Evolutionary conservation across 768 basidiomycete genomes (phyloP), one percentile per base, ranked within the genome.

Genomic region (Mycena venus): DNA sequence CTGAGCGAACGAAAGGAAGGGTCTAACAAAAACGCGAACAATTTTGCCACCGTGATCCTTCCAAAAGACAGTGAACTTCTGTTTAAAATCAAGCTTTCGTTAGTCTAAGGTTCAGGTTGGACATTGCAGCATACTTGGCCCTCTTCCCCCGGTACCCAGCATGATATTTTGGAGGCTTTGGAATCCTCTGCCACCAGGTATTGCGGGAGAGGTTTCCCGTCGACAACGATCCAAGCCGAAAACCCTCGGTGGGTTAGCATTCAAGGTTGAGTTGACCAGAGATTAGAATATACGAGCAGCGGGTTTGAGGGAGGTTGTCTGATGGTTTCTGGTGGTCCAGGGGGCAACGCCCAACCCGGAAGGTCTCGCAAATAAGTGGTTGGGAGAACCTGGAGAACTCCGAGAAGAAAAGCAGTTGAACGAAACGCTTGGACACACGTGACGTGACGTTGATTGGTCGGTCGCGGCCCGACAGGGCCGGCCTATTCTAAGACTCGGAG

Each of bases 51-150:
- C 92, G 68, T 88, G 84, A 77, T 94, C 93, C 47, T 84, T 86
- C 93, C 93, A 94, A 76, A 90, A 87, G 0, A 94, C 88, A 4
- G 85, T 84, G 80, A 94, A 94, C 7, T 75, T 80, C 92, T 94
- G 27, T 19, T 29, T 56, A 31, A 47, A 75, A 66, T 64, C 27
- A 12, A 12, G 23, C 31, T 12, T n/a, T 72, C 25, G 53, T 74
- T 21, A 25, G 68, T 21, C 31, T 58, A n/a, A 27, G 58, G 62
- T 68, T 23, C 38, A n/a, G 63, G 31, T 44, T 27, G 76, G 25
- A 25, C 56, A 21, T 5, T n/a, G 38, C 27, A 8, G 8, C 27
- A 51, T 70, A 91, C 92, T 85, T 91, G 87, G 29, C 91, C 92
- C 29, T 84, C 84, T 61, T 89, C 86, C 69, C 92, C 89, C 9